Conservation (phyloP, 2,329 filamentous ascomycete genomes). For the Bipolaris bicolor region DNA sequence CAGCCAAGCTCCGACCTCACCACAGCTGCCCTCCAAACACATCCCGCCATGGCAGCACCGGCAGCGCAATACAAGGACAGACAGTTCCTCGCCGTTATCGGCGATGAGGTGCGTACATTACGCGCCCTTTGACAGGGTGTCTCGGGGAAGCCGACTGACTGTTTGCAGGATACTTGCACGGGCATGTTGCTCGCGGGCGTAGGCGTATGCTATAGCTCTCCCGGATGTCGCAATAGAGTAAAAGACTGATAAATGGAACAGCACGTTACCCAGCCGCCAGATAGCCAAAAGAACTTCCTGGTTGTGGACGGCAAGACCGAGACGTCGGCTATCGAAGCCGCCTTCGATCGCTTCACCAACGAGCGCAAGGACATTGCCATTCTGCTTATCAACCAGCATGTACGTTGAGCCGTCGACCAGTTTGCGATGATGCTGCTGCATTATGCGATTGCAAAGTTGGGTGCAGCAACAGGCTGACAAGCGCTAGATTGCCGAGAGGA, state of each 20-base stretch:
- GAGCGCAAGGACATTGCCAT: slow-evolving; percentile 97
- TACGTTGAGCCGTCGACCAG: slow-evolving; percentile 52
- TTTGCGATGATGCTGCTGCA: background rate
- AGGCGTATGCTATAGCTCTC: slow-evolving; percentile 67
- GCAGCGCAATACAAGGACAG: slow-evolving; percentile 73
- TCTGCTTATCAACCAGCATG: slow-evolving; percentile 96
- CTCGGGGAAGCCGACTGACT: slow-evolving; percentile 28
- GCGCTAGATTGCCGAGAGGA: slow-evolving; percentile 84
- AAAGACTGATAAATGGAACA: slow-evolving; percentile 49
- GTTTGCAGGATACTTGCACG: slow-evolving; percentile 84
- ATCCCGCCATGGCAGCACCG: slow-evolving; percentile 63
- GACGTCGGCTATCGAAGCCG: slow-evolving; percentile 81
- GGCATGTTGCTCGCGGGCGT: slow-evolving; percentile 94
- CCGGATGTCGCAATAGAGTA: background rate
- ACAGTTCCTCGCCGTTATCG: slow-evolving; percentile 96
- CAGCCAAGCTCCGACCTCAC: slow-evolving; percentile 30
- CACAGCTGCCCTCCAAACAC: slow-evolving; percentile 20
- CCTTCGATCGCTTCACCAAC: slow-evolving; percentile 87
- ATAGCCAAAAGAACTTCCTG: slow-evolving; percentile 95
- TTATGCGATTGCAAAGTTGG: background rate
- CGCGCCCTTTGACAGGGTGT: background rate
- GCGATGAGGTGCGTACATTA: slow-evolving; percentile 76
- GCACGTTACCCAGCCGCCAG: slow-evolving; percentile 89
- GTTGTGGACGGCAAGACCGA: slow-evolving; percentile 96
- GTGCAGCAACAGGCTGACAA: slow-evolving; percentile 12